Evolutionary conservation across 495 filamentous ascomycete genomes (phyloP).

Genomic region (Penicillium crystallinum): DNA sequence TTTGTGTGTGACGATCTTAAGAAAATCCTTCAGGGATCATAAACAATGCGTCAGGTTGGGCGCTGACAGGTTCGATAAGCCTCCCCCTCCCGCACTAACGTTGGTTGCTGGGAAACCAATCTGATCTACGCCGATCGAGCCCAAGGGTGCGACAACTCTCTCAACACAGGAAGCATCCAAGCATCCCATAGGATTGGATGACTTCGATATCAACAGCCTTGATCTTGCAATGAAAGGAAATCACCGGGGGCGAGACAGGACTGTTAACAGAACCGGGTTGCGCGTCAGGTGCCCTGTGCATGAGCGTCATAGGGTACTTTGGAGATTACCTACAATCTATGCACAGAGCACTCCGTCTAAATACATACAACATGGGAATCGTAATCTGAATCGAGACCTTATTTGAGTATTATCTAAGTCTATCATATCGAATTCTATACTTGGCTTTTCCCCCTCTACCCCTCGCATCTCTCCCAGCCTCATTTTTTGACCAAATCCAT

Average conservation of each 20-base stretch:
- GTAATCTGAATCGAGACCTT: not conserved
- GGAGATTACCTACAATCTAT: no score
- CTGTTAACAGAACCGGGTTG: not conserved
- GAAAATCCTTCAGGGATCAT: constrained; percentile 6
- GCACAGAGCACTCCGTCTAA: no score
- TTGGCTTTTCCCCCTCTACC: not conserved
- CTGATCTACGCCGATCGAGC: constrained; percentile 4
- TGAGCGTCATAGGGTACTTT: constrained; percentile 1
- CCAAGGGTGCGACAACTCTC: not conserved
- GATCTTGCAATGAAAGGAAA: not conserved
- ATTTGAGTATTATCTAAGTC: not conserved
- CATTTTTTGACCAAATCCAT: not conserved
- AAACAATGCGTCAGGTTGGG: constrained; percentile 3
- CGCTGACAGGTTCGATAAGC: constrained; percentile 8
- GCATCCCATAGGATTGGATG: not conserved
- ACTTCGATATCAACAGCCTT: not conserved
- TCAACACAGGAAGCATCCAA: not conserved
- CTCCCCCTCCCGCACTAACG: constrained; percentile 6
- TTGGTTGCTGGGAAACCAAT: constrained; percentile 9
- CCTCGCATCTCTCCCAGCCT: not conserved
- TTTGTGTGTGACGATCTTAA: not conserved
- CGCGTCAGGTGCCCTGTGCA: constrained; percentile 3
- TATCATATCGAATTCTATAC: not conserved
- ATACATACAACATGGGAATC: no score
- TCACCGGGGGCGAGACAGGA: not conserved